Percentiles rank a stretch among this genome's conserved stretches.
Conservation (phyloP, 2,329 filamentous ascomycete species). For the Calonectria leucothoes region DNA sequence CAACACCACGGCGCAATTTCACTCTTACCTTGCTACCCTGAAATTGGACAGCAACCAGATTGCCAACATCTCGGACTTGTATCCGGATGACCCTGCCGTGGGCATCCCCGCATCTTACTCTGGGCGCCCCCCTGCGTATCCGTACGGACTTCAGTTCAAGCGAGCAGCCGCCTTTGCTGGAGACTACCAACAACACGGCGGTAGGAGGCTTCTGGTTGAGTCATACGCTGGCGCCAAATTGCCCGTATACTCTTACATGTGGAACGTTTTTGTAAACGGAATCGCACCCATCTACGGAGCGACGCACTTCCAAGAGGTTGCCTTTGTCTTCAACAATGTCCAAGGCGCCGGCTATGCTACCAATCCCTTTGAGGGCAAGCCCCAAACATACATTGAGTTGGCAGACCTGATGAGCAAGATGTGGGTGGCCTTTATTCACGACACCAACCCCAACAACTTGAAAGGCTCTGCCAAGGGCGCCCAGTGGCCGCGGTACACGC, state of each 20-base stretch:
- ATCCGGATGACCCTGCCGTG: slow-evolving; percentile 61
- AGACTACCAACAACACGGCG: slow-evolving; percentile 66
- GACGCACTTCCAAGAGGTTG: slow-evolving; percentile 42
- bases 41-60: slow-evolving; percentile 42
- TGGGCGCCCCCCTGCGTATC: slow-evolving; percentile 41
- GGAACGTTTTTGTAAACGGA: slow-evolving; percentile 60
- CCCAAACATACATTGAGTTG: slow-evolving; percentile 50
- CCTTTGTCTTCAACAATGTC: slow-evolving; percentile 53
- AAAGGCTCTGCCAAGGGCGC: slow-evolving; percentile 28
- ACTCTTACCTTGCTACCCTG: slow-evolving; percentile 32
- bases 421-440: slow-evolving; percentile 60
- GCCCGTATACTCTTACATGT: slow-evolving; percentile 62
- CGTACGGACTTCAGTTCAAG: slow-evolving; percentile 62
- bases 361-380: slow-evolving; percentile 54
- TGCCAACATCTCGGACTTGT: slow-evolving; percentile 54
- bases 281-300: slow-evolving; percentile 50
- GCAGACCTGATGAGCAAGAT: slow-evolving; percentile 61
- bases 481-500: slow-evolving; percentile 58
- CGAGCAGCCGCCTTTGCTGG: slow-evolving; percentile 65
- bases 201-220: slow-evolving; percentile 64
- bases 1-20: slow-evolving; percentile 65
- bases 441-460: slow-evolving; percentile 50
- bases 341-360: slow-evolving; percentile 53
- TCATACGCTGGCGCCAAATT: slow-evolving; percentile 60
- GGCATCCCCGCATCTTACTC: slow-evolving; percentile 59